Conservation (phyloP, 768 basidiomycete species). For the Leccinum disarticulatum region DNA sequence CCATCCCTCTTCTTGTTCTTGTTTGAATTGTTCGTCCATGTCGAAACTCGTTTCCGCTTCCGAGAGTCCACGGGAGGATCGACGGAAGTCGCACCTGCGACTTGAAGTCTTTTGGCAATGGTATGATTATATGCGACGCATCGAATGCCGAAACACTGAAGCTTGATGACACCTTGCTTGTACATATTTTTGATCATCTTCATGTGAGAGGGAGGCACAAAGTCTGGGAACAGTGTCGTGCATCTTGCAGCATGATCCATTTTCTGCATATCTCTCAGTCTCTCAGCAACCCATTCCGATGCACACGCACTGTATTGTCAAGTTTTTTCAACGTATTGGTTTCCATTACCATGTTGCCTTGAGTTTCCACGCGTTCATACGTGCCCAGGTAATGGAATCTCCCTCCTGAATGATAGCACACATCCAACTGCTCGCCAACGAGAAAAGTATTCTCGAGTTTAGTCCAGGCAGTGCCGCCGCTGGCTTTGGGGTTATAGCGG, state of each 20-base stretch:
- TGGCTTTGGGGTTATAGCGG: constrained; percentile 27
- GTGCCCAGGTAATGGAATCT: constrained; percentile 24
- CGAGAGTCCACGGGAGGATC: not conserved
- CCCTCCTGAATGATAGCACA: constrained; percentile 12
- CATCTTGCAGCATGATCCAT: constrained; percentile 13
- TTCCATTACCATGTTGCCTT: constrained; percentile 15
- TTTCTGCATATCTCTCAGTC: constrained; percentile 16
- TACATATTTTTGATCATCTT: constrained; percentile 31
- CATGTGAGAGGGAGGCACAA: constrained; percentile 25
- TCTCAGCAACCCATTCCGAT: not conserved
- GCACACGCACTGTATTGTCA: constrained; percentile 5
- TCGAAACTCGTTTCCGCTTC: constrained; percentile 17
- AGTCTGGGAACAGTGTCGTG: constrained; percentile 23
- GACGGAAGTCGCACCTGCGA: not conserved
- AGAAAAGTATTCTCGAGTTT: constrained; percentile 10
- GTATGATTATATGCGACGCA: constrained; percentile 19
- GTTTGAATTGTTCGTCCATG: not conserved
- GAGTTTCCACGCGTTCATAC: constrained; percentile 23
- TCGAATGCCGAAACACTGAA: constrained; percentile 28
- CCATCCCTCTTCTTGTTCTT: constrained; percentile 13
- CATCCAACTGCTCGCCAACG: constrained; percentile 18
- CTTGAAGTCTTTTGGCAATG: constrained; percentile 17
- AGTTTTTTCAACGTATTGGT: constrained; percentile 13
- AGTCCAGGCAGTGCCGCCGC: constrained; percentile 18
- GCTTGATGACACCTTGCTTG: constrained; percentile 27